phyloP scores from a whole-genome alignment of 306 rosid species.

The Pterocarpus macrocarpus region DNA sequence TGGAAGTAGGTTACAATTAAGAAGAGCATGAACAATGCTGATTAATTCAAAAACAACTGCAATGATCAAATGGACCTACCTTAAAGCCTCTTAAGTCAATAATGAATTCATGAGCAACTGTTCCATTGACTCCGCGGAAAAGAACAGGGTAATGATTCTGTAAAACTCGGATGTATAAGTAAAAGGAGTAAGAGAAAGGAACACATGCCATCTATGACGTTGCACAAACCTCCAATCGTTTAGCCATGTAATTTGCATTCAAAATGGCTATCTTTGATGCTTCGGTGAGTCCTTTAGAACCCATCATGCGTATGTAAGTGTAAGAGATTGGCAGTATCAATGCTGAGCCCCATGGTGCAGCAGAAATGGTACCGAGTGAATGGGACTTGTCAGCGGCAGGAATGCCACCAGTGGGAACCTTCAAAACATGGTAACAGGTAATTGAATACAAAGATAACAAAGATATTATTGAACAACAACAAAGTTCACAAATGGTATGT shows the following conservation, averaged over 20 bases:
- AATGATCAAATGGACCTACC: conserved; percentile 58
- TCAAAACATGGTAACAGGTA: conserved; percentile 38
- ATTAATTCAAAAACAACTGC: conserved; percentile 2
- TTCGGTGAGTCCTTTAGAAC: conserved; percentile 90
- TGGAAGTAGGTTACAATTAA: conserved; percentile 42
- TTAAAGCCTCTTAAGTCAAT: conserved; percentile 95
- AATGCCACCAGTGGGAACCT: conserved; percentile 92
- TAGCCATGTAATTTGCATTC: conserved; percentile 98
- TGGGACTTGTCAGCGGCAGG: conserved; percentile 82
- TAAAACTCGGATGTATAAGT: conserved; percentile 31
- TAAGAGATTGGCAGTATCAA: conserved; percentile 97
- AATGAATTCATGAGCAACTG: conserved; percentile 93
- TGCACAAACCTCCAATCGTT: conserved; percentile 83
- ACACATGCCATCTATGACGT: conserved; percentile 18
- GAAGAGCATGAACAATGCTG: conserved; percentile 32
- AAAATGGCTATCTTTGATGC: conserved; percentile 98
- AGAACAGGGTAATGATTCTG: conserved; percentile 87
- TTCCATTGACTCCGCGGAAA: conserved; percentile 98
- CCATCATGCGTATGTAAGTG: conserved; percentile 98
- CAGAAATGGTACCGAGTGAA: conserved; percentile 96
- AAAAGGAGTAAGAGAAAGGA: conserved; percentile 11
- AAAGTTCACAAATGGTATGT: conserved; percentile 1
- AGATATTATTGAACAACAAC: conserved; percentile 30
- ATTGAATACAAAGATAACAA: background rate
- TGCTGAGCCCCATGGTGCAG: conserved; percentile 99